These are phyloP conservation scores for Ochromonas danica DNA, from an alignment of 108 stramenopile genomes.

Conservation along the genomic window DNA sequence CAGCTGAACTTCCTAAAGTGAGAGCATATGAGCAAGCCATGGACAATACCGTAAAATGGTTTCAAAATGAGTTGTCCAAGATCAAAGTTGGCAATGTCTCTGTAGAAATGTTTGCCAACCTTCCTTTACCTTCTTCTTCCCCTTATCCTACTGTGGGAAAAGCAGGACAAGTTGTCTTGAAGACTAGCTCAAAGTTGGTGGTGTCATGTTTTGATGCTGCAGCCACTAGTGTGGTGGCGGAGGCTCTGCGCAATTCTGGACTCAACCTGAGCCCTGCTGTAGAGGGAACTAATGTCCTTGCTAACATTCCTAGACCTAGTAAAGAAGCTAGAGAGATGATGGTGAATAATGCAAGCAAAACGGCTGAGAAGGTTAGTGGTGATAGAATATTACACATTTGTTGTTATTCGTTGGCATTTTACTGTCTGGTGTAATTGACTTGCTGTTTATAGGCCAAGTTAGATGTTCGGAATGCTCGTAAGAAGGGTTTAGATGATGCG, in stretches of 20 bases:
- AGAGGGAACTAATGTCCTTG: neutral
- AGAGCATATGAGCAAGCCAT: neutral
- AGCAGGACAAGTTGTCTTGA: neutral
- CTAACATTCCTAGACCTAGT: neutral
- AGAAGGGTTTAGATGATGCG: neutral
- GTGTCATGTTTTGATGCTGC: neutral
- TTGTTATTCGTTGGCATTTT: neutral
- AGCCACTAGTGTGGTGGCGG: neutral
- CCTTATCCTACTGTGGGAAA: neutral
- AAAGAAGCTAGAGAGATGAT: neutral
- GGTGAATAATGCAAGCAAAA: neutral
- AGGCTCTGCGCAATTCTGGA: neutral
- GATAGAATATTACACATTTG: too few species aligned
- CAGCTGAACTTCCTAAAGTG: neutral
- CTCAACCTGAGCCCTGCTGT: slow-evolving; percentile 3
- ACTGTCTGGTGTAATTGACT: too few species aligned
- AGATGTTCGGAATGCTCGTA: neutral
- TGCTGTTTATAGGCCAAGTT: neutral
- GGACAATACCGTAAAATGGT: neutral
- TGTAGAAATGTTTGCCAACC: neutral
- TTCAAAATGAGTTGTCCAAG: neutral
- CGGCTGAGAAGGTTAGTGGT: neutral
- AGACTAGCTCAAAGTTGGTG: neutral
- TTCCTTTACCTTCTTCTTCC: neutral
- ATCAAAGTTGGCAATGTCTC: neutral